These are phyloP conservation scores for Skeletonema menzelii DNA, from an alignment of 108 stramenopile species.

Conservation along the genomic window DNA sequence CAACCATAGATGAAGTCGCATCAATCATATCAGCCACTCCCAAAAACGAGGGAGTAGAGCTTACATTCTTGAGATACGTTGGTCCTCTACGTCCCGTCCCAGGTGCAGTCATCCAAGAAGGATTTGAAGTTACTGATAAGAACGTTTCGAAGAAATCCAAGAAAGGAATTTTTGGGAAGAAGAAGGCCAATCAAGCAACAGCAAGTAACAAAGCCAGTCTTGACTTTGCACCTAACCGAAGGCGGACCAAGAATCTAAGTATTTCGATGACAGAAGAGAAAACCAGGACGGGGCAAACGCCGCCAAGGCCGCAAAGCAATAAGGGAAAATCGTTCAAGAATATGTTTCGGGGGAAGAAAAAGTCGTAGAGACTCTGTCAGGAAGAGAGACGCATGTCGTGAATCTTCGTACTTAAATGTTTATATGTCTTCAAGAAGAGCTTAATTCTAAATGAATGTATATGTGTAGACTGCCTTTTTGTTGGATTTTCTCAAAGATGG, in stretches of 20 bases:
- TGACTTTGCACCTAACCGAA: not conserved
- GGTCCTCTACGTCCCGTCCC: constrained; percentile 64
- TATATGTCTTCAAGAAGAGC: not conserved
- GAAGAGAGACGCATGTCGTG: not conserved
- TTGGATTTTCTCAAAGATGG: not conserved
- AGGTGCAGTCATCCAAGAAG: constrained; percentile 40
- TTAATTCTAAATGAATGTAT: not conserved
- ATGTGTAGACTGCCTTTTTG: not conserved
- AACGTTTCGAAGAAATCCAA: constrained; percentile 5
- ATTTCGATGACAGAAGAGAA: not conserved
- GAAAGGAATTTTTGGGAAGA: not conserved
- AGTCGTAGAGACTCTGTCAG: not conserved
- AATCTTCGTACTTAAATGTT: not conserved
- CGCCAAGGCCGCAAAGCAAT: not conserved
- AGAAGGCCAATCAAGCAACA: not conserved
- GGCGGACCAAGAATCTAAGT: not conserved
- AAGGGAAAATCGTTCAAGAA: not conserved
- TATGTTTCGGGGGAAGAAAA: not conserved
- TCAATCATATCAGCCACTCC: constrained; percentile 46
- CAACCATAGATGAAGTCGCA: constrained; percentile 76
- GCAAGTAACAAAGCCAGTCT: not conserved
- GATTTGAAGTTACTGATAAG: constrained; percentile 41
- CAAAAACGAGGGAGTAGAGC: constrained; percentile 46
- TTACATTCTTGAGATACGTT: constrained; percentile 74
- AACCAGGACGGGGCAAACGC: not conserved